Evolutionary conservation across 176 grass and related monocot species (phyloP).

Genomic region (Olyra latifolia): DNA sequence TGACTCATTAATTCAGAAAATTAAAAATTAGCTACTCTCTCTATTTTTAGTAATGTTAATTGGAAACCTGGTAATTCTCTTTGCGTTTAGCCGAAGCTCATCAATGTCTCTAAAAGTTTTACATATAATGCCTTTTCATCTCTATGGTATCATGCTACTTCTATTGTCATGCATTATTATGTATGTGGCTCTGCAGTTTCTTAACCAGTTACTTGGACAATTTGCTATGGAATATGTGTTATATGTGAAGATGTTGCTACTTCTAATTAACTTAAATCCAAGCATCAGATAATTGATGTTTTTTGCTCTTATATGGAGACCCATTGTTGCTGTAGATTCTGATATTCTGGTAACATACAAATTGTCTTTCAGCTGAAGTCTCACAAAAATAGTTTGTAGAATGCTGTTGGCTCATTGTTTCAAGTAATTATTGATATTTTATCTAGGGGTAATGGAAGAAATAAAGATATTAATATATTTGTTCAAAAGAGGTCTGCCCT

Average conservation of each 20-base stretch:
- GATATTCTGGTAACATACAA: constrained; percentile 8
- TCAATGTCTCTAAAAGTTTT: too few species aligned
- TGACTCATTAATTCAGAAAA: too few species aligned
- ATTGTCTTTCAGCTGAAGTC: constrained; percentile 32
- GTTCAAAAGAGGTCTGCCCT: constrained; percentile 73
- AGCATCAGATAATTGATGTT: constrained; percentile 1
- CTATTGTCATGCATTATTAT: too few species aligned
- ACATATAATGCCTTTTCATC: too few species aligned
- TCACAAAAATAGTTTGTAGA: constrained; percentile 55
- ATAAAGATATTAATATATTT: constrained; percentile 88
- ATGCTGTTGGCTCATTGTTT: constrained; percentile 79
- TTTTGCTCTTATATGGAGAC: constrained; percentile 19
- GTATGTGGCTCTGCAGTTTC: too few species aligned
- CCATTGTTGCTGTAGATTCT: background rate
- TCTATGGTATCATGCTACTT: too few species aligned
- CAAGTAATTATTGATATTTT: constrained; percentile 92
- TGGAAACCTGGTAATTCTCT: too few species aligned
- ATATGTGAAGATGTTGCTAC: too few species aligned
- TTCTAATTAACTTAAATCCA: constrained; percentile 5
- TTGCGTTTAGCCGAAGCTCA: too few species aligned
- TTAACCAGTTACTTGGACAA: too few species aligned
- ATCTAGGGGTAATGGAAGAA: constrained; percentile 73
- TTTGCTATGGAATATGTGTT: background rate
- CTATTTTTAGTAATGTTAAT: too few species aligned
- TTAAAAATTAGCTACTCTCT: too few species aligned